Evolutionary conservation across 2,329 filamentous ascomycete genomes (phyloP).

Genomic region (Colletotrichum chlorophyti): DNA sequence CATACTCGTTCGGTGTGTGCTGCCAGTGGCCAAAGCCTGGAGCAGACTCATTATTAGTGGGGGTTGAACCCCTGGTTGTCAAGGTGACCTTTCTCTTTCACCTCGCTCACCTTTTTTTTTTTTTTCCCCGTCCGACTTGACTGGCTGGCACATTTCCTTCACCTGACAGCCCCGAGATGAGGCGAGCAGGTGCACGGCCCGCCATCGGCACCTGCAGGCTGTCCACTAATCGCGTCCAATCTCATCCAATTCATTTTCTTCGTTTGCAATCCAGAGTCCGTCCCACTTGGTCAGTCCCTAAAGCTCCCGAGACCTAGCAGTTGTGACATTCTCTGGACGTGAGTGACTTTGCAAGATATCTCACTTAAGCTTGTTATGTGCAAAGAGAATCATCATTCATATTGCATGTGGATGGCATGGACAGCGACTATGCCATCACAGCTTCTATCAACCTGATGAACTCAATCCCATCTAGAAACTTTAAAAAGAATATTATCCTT

Average conservation of each 20-base stretch:
- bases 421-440: no score
- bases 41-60: no score
- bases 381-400: no score
- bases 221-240: not conserved
- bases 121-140: no score
- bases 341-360: not conserved
- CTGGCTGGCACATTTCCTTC: no score
- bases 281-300: constrained; percentile 16
- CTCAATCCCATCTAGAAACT: not conserved
- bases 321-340: no score
- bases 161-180: no score
- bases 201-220: constrained; percentile 1
- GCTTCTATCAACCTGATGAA: no score
- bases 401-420: no score
- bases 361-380: not conserved
- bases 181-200: constrained; percentile 6
- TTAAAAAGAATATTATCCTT: not conserved
- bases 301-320: constrained; percentile 28
- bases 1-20: not conserved
- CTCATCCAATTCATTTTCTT: not conserved
- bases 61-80: constrained; percentile 24
- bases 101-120: no score
- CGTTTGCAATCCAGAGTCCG: not conserved
- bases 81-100: constrained; percentile 4
- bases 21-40: no score